Base-by-base conservation (phyloP, 345 rosid genomes). In the Bruguiera gymnorhiza region DNA sequence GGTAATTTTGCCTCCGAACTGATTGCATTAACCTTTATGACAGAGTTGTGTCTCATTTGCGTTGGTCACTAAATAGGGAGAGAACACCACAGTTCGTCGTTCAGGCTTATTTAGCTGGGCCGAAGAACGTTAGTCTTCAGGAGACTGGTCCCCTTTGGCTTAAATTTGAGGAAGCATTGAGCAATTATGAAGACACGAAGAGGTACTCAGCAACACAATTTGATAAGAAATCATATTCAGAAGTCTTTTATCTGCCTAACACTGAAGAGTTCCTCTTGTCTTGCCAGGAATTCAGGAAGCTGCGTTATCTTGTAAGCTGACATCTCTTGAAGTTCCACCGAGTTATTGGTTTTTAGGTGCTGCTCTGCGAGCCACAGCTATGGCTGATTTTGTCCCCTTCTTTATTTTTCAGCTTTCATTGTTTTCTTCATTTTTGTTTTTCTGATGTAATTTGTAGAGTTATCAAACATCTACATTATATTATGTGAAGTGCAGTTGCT, bases 131-230 rank as follows among this genome's bases (percentile, higher is more conserved):
- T 43, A 84, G 81, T 37, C 84, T 68, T 71, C 84, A 87, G 74
- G 87, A 83, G 67, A 76, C 78, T 9, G 81, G 86, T 76, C 88
- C 93, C 8, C 59, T 84, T 31, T 88, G 96, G 96, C 84, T 85
- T 69, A 88, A 94, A 78, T 87, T 91, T 39, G 96, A 91, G 87
- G 88, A 89, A 82, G 85, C 88, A 62, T 75, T 94, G 83, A 70
- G 86, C 72, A 75, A 74, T 69, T 94, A 82, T 32, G 90, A 87
- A 57, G 85, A 78, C 60, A 23, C 81, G 50, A 88, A 87, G 79
- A 88, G 86, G 96, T 91, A 75, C 36, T 63, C 37, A 6, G 46
- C 16, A 39, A 39, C 46, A n/a, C 9, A 43, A n/a, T 30, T 54
- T 3, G 48, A 63, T 32, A 67, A 59, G 67, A 62, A 27, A n/a